These are phyloP conservation scores for Tylopilus subfusipes DNA, from an alignment of 768 basidiomycete genomes.

Conservation along the genomic window DNA sequence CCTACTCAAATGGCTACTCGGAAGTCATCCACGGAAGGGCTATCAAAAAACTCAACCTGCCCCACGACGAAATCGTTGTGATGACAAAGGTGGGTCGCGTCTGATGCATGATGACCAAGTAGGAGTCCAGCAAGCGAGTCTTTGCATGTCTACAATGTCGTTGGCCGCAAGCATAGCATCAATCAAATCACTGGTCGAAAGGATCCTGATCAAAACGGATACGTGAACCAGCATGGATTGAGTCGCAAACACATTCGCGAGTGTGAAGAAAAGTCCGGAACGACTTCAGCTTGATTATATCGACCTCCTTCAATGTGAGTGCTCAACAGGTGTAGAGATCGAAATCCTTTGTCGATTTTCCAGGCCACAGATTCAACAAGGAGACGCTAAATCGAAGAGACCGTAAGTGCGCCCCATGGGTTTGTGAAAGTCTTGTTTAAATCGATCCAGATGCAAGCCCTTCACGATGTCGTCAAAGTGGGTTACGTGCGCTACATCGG, in stretches of 20 bases:
- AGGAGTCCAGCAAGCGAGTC: not conserved
- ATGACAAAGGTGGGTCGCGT: slow-evolving; percentile 58
- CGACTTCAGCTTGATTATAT: slow-evolving; percentile 51
- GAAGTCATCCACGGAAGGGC: slow-evolving; percentile 70
- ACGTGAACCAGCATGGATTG: slow-evolving; percentile 46
- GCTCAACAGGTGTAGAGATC: not conserved
- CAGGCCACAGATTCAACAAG: slow-evolving; percentile 47
- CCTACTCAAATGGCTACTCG: slow-evolving; percentile 63
- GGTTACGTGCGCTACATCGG: slow-evolving; percentile 49
- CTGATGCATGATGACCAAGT: not conserved
- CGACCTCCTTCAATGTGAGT: slow-evolving; percentile 52
- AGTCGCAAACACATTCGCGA: slow-evolving; percentile 58
- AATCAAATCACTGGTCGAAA: slow-evolving; percentile 13
- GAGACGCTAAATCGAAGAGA: slow-evolving; percentile 51
- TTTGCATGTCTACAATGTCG: slow-evolving; percentile 42
- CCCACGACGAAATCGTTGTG: slow-evolving; percentile 74
- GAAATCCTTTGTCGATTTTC: not conserved
- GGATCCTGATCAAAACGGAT: slow-evolving; percentile 38
- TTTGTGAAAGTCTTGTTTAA: not conserved
- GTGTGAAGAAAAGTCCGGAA: slow-evolving; percentile 41
- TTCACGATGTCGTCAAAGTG: slow-evolving; percentile 48
- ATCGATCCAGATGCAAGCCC: slow-evolving; percentile 40
- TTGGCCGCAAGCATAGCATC: slow-evolving; percentile 17
- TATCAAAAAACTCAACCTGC: slow-evolving; percentile 61
- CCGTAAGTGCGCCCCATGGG: slow-evolving; percentile 18